Conservation (phyloP, 768 basidiomycete species). For the Mycena haematopus region DNA sequence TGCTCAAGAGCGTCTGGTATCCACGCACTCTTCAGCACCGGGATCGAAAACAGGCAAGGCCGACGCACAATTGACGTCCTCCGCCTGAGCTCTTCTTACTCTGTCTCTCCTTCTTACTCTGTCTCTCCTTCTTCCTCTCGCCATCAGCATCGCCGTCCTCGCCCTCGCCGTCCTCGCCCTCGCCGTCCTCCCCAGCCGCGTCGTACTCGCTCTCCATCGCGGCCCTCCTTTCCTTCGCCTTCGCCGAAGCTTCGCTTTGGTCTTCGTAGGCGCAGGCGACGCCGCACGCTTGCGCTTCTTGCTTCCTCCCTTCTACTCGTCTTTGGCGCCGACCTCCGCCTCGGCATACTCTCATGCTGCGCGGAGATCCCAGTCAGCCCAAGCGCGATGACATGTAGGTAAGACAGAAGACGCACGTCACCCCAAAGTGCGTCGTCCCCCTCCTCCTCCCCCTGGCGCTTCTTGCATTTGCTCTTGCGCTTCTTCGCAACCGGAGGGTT, state of each 20-base stretch:
- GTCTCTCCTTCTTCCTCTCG: slow-evolving; percentile 54
- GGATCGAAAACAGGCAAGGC: too few species aligned
- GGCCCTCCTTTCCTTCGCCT: slow-evolving; percentile 53
- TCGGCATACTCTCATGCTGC: neutral
- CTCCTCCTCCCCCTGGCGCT: slow-evolving; percentile 9
- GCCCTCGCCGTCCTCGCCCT: slow-evolving; percentile 44
- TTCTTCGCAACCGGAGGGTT: slow-evolving; percentile 29
- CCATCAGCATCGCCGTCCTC: slow-evolving; percentile 46
- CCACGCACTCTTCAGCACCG: neutral
- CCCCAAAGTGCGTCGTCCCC: slow-evolving; percentile 17
- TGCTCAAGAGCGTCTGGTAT: slow-evolving; percentile 84
- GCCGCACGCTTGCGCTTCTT: slow-evolving; percentile 61
- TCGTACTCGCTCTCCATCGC: slow-evolving; percentile 57
- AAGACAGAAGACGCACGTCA: slow-evolving; percentile 17
- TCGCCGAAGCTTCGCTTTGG: slow-evolving; percentile 26
- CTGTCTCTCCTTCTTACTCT: slow-evolving; percentile 62
- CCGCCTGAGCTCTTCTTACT: slow-evolving; percentile 68
- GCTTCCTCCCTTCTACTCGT: slow-evolving; percentile 49
- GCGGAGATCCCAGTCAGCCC: too few species aligned
- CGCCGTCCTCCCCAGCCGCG: slow-evolving; percentile 69
- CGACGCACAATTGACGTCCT: slow-evolving; percentile 48
- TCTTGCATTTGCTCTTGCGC: slow-evolving; percentile 27
- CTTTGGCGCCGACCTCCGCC: slow-evolving; percentile 35
- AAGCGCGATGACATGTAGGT: neutral
- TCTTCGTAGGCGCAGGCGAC: neutral